A percentile compares a stretch with the other conserved stretches of the same genome.
These are phyloP conservation scores for Rhodocollybia butyracea DNA, from an alignment of 768 basidiomycete genomes.

Conservation along the genomic window DNA sequence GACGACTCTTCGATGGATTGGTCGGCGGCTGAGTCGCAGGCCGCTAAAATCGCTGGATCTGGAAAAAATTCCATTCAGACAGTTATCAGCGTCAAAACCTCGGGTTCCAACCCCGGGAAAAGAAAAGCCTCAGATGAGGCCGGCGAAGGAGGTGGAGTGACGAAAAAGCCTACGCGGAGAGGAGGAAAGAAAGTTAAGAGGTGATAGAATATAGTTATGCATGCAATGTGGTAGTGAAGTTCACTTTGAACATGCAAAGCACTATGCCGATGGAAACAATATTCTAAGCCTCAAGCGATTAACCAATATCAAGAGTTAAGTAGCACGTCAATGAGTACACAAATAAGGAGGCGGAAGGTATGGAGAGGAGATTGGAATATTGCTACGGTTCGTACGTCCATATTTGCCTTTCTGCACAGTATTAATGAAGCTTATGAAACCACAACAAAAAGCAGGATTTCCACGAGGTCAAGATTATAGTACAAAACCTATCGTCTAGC, in stretches of 20 bases:
- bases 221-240: neutral
- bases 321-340: too few species aligned
- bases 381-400: too few species aligned
- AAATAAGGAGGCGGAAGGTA: too few species aligned
- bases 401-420: too few species aligned
- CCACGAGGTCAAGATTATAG: too few species aligned
- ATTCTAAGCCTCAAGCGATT: too few species aligned
- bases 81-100: slow-evolving; percentile 72
- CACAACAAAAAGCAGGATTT: too few species aligned
- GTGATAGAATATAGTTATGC: slow-evolving; percentile 11
- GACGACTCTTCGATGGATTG: slow-evolving; percentile 70
- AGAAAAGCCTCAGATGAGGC: slow-evolving; percentile 49
- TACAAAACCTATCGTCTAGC: too few species aligned
- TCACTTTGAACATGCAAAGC: neutral
- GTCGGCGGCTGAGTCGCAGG: slow-evolving; percentile 70
- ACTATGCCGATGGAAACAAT: neutral
- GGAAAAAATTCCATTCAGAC: slow-evolving; percentile 52
- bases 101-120: slow-evolving; percentile 43
- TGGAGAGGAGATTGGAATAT: too few species aligned
- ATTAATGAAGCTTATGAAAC: too few species aligned
- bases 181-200: slow-evolving; percentile 43
- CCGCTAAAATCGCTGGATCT: slow-evolving; percentile 38
- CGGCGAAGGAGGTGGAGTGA: slow-evolving; percentile 28
- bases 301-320: too few species aligned
- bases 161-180: slow-evolving; percentile 49